Evolutionary conservation across 768 basidiomycete species (phyloP).

Genomic region (Lactarius quietus): DNA sequence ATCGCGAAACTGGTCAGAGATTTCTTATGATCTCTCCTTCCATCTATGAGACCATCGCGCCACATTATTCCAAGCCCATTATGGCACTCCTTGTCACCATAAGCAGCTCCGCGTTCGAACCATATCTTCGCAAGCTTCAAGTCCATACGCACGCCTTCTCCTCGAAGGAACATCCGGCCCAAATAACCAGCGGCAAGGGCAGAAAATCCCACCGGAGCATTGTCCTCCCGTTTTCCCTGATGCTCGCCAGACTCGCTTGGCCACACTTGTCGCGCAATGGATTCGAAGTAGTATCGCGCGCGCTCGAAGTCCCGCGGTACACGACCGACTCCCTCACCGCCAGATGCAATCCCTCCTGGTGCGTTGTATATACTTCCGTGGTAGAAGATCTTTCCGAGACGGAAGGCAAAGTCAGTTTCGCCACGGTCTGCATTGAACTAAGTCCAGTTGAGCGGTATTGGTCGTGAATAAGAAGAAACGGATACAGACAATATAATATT

Average conservation of each 20-base stretch:
- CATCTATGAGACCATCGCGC: slow-evolving; percentile 77
- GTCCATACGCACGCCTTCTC: slow-evolving; percentile 85
- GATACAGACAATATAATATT: slow-evolving; percentile 76
- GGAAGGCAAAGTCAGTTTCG: slow-evolving; percentile 83
- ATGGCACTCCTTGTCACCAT: slow-evolving; percentile 82
- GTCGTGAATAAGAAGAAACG: neutral
- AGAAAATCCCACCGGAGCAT: slow-evolving; percentile 48
- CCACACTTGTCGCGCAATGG: slow-evolving; percentile 85
- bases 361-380: slow-evolving; percentile 88
- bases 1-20: slow-evolving; percentile 65
- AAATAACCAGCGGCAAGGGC: slow-evolving; percentile 83
- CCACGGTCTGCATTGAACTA: slow-evolving; percentile 96
- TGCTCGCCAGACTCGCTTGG: slow-evolving; percentile 67
- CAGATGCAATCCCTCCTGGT: slow-evolving; percentile 76
- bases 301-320: slow-evolving; percentile 73
- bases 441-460: slow-evolving; percentile 8
- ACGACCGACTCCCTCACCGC: slow-evolving; percentile 90
- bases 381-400: slow-evolving; percentile 94
- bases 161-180: slow-evolving; percentile 90
- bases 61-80: slow-evolving; percentile 92
- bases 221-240: slow-evolving; percentile 36
- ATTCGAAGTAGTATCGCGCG: slow-evolving; percentile 80
- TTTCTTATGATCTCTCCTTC: slow-evolving; percentile 58
- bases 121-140: slow-evolving; percentile 79
- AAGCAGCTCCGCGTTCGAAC: slow-evolving; percentile 83